Conservation (phyloP, 768 basidiomycete genomes). For the Tricholoma terreum region DNA sequence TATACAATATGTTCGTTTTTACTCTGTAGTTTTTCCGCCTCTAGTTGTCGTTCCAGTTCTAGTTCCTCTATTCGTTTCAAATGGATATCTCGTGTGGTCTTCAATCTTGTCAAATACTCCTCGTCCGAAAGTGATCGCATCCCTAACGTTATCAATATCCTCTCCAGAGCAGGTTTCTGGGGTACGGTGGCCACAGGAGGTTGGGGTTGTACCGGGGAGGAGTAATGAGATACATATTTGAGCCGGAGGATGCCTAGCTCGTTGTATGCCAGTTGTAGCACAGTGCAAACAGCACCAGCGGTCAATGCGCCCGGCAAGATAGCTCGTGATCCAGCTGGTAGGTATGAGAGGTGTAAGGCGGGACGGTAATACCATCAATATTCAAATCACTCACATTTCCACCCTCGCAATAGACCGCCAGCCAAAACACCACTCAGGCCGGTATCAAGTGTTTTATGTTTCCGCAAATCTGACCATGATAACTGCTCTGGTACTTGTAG, state of each 20-base stretch:
- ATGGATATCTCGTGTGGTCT: slow-evolving; percentile 51
- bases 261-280: slow-evolving; percentile 70
- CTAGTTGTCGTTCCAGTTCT: slow-evolving; percentile 49
- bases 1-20: not conserved
- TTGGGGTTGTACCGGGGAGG: slow-evolving; percentile 13
- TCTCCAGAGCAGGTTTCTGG: slow-evolving; percentile 30
- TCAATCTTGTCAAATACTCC: slow-evolving; percentile 62
- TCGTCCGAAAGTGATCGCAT: slow-evolving; percentile 64
- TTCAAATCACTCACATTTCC: slow-evolving; percentile 48
- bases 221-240: slow-evolving; percentile 46
- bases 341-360: slow-evolving; percentile 2
- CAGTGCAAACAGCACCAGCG: slow-evolving; percentile 52
- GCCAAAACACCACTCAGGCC: slow-evolving; percentile 68
- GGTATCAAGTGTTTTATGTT: slow-evolving; percentile 63
- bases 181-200: not conserved
- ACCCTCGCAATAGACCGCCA: slow-evolving; percentile 55
- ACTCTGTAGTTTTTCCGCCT: slow-evolving; percentile 27
- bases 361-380: not conserved
- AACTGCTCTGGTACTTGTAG: slow-evolving; percentile 13
- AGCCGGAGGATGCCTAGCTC: slow-evolving; percentile 61
- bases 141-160: slow-evolving; percentile 45
- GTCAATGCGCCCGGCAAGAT: slow-evolving; percentile 59
- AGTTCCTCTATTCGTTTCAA: slow-evolving; percentile 57
- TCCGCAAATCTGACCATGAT: slow-evolving; percentile 54
- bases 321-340: slow-evolving; percentile 58